Evolutionary conservation across 192 early-diverging fungal species (phyloP).

Genomic region (Umbelopsis sp.): DNA sequence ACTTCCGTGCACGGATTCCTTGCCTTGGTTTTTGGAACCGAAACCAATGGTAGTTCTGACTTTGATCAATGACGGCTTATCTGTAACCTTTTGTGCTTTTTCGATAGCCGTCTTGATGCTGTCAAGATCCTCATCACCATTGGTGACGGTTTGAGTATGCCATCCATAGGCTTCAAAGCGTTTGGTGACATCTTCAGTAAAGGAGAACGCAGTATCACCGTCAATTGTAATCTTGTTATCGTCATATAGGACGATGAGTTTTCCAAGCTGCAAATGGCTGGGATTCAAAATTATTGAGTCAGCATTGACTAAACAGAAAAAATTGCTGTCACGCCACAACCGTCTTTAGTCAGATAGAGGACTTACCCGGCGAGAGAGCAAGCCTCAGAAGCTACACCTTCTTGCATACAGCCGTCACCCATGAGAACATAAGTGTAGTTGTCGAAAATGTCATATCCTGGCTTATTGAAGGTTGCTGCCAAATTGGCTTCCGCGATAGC

Average conservation of each 20-base stretch:
- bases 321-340: background rate
- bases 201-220: conserved; percentile 82
- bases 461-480: conserved; percentile 90
- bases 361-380: conserved; percentile 86
- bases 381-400: conserved; percentile 93
- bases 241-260: conserved; percentile 94
- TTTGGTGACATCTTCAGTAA: conserved; percentile 90
- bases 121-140: conserved; percentile 81
- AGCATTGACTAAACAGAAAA: background rate
- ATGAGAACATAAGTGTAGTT: conserved; percentile 83
- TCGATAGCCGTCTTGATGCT: conserved; percentile 77
- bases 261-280: conserved; percentile 86
- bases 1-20: conserved; percentile 88
- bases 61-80: conserved; percentile 90
- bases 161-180: conserved; percentile 94
- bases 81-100: conserved; percentile 79
- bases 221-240: conserved; percentile 96
- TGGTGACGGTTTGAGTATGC: conserved; percentile 75
- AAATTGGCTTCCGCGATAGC: conserved; percentile 87
- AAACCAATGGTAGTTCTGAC: conserved; percentile 92
- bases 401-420: conserved; percentile 98
- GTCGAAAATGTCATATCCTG: conserved; percentile 83
- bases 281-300: background rate
- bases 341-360: background rate
- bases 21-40: conserved; percentile 87